These are phyloP conservation scores for Penicillium sp. DNA, from an alignment of 2,329 filamentous ascomycete genomes.

Conservation along the genomic window DNA sequence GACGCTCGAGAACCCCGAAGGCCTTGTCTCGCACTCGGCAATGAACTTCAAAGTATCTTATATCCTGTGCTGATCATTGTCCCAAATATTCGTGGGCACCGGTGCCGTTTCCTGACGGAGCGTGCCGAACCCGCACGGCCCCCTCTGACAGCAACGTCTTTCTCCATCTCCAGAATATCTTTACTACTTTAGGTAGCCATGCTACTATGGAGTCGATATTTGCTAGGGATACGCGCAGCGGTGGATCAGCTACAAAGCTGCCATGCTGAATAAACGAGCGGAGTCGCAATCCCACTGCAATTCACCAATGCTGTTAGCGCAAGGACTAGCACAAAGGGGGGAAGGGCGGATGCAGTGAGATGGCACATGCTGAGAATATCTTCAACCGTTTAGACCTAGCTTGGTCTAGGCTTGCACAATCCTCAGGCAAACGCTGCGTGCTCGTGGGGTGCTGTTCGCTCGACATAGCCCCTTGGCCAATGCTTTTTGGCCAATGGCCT, in stretches of 20 bases:
- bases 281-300: not conserved
- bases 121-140: not conserved
- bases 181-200: not conserved
- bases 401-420: not conserved
- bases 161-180: not conserved
- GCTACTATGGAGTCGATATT: not conserved
- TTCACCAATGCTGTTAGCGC: not conserved
- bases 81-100: not conserved
- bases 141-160: not conserved
- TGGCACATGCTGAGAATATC: not conserved
- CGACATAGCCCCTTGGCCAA: constrained; percentile 7
- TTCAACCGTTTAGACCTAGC: not conserved
- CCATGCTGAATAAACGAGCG: not conserved
- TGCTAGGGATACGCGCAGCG: not conserved
- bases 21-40: not conserved
- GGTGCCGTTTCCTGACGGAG: not conserved
- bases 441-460: constrained; percentile 4
- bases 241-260: not conserved
- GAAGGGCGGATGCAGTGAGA: not conserved
- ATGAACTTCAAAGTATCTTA: no score
- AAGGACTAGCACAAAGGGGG: not conserved
- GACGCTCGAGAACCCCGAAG: not conserved
- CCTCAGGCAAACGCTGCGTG: not conserved
- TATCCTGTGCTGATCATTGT: not conserved
- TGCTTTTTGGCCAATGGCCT: constrained; percentile 5